Conservation (phyloP, 768 basidiomycete genomes). For the Cyathus striatus region DNA sequence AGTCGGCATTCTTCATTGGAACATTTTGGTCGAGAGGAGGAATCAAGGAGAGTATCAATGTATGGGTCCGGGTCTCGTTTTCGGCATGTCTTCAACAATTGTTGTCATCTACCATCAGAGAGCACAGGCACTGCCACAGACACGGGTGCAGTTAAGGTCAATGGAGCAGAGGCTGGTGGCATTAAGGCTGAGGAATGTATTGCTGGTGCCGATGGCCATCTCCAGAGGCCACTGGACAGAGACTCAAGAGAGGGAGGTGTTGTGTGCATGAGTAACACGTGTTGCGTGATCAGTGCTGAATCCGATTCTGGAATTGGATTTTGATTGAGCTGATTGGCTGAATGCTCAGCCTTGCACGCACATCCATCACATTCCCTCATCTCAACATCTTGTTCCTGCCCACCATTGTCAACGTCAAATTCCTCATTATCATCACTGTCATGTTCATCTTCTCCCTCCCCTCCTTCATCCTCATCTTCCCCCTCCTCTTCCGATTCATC, state of each 20-base stretch:
- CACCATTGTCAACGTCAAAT: background rate
- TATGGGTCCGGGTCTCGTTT: too few species aligned
- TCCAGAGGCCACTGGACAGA: background rate
- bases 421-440: background rate
- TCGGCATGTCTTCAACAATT: too few species aligned
- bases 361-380: background rate
- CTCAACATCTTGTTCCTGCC: background rate
- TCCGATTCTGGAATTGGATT: background rate
- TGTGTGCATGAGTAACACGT: too few species aligned
- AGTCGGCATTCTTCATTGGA: background rate
- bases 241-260: background rate
- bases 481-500: background rate
- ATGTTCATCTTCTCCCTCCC: background rate
- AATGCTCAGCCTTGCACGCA: background rate
- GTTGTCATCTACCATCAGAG: too few species aligned
- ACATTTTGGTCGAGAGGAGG: background rate
- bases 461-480: background rate
- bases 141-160: too few species aligned
- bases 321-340: background rate
- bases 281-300: background rate
- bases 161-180: background rate
- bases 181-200: too few species aligned
- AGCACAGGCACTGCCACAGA: too few species aligned
- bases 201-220: background rate
- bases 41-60: background rate